Conservation (phyloP, 371 early-diverging fungal genomes). For the Rhizomucor miehei region DNA sequence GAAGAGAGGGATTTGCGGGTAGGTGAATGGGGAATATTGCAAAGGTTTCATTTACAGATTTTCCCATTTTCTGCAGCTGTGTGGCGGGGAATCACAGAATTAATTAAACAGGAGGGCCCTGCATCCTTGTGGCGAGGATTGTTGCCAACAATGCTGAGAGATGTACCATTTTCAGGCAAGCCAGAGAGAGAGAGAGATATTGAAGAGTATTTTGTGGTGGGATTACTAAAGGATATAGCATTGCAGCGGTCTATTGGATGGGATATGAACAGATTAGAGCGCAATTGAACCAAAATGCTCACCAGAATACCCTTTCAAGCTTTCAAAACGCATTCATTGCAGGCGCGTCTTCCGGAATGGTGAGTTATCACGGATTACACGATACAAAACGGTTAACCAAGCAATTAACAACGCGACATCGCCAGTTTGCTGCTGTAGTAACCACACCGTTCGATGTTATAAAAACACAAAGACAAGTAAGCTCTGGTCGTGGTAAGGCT, state of each 20-base stretch:
- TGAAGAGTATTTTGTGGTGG: background rate
- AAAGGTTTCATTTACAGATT: background rate
- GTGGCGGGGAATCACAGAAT: slow-evolving; percentile 57
- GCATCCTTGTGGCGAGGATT: slow-evolving; percentile 75
- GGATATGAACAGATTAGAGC: slow-evolving; percentile 77
- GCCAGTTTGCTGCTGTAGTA: slow-evolving; percentile 79
- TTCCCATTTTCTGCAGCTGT: slow-evolving; percentile 30
- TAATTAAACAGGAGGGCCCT: slow-evolving; percentile 64
- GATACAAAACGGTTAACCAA: background rate
- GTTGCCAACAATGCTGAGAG: slow-evolving; percentile 46
- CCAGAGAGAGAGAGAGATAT: background rate
- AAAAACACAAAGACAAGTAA: slow-evolving; percentile 87
- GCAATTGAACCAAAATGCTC: slow-evolving; percentile 4
- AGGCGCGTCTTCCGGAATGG: slow-evolving; percentile 78
- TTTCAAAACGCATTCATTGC: slow-evolving; percentile 65
- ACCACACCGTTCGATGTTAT: slow-evolving; percentile 98
- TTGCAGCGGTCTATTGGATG: slow-evolving; percentile 84
- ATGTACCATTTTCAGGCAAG: slow-evolving; percentile 44
- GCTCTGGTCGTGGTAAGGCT: slow-evolving; percentile 22
- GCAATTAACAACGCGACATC: too few species aligned
- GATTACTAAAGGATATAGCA: slow-evolving; percentile 6
- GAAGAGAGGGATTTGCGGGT: slow-evolving; percentile 49
- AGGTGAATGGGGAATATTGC: slow-evolving; percentile 1
- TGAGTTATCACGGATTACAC: slow-evolving; percentile 20
- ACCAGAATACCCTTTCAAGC: slow-evolving; percentile 28